phyloP scores from a whole-genome alignment of 2,329 filamentous ascomycete genomes.

The Juglanconis oblonga region DNA sequence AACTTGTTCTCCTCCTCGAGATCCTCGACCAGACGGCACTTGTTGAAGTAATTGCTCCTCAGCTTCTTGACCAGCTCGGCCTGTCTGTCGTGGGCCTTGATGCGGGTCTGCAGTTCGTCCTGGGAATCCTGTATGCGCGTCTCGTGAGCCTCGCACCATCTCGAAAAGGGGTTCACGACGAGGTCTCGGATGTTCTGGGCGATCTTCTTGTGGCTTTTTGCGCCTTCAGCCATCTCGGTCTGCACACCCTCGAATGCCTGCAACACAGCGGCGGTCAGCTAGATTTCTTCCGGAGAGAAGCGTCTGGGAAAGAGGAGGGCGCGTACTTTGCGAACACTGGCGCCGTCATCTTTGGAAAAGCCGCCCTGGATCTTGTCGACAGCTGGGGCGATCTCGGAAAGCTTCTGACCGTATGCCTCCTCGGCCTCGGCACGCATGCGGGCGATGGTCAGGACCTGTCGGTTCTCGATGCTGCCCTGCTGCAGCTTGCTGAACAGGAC shows the following conservation, averaged over 20 bases:
- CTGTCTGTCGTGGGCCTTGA: constrained; percentile 92
- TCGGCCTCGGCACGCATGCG: constrained; percentile 95
- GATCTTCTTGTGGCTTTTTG: constrained; percentile 90
- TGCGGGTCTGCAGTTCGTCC: constrained; percentile 84
- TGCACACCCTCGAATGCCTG: constrained; percentile 94
- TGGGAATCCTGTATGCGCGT: constrained; percentile 88
- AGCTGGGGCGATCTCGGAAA: constrained; percentile 77
- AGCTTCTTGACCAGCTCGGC: constrained; percentile 88
- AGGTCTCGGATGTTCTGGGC: constrained; percentile 94
- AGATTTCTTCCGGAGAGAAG: neutral
- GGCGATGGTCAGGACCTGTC: constrained; percentile 87
- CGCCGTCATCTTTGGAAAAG: constrained; percentile 89
- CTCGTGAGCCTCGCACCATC: constrained; percentile 96
- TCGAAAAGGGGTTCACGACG: constrained; percentile 88
- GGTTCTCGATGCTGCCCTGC: constrained; percentile 92
- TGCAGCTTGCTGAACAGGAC: constrained; percentile 96
- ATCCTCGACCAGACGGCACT: constrained; percentile 93
- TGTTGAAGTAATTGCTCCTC: constrained; percentile 97
- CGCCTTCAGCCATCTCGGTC: constrained; percentile 85
- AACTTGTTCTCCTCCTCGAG: constrained; percentile 98
- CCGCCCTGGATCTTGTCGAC: constrained; percentile 81
- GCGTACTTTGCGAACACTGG: constrained; percentile 86
- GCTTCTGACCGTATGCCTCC: constrained; percentile 77
- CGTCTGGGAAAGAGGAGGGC: neutral
- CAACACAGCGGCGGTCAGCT: constrained; percentile 18